Conservation (phyloP, 2,329 filamentous ascomycete genomes). For the Coniella vitis region DNA sequence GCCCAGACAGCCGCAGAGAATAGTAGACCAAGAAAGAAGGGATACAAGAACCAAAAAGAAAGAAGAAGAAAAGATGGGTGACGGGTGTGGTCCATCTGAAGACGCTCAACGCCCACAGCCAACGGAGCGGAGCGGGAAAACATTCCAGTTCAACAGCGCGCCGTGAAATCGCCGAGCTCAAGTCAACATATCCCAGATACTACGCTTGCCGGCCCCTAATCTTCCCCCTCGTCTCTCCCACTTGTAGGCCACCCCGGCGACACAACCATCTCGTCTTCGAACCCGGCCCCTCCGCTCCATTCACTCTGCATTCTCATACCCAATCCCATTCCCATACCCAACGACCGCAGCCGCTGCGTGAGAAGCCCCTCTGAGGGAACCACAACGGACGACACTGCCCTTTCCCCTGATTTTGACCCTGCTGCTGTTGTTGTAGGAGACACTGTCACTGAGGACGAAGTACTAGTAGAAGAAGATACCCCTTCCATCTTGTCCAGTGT, state of each 20-base stretch:
- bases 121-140: too few relatives aligned
- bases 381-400: constrained; percentile 8
- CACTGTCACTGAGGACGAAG: too few relatives aligned
- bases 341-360: constrained; percentile 58
- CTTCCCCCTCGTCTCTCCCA: too few relatives aligned
- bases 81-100: neutral
- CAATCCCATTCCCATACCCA: constrained; percentile 40
- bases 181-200: too few relatives aligned
- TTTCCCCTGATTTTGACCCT: too few relatives aligned
- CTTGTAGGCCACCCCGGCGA: neutral
- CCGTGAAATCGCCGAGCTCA: too few relatives aligned
- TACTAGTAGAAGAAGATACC: neutral
- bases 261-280: neutral
- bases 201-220: too few relatives aligned
- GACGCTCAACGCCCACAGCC: too few relatives aligned
- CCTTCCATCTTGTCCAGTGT: too few relatives aligned
- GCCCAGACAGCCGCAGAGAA: neutral
- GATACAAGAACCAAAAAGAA: neutral
- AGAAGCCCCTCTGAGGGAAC: constrained; percentile 59
- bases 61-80: neutral
- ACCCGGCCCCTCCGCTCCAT: neutral
- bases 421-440: constrained; percentile 18
- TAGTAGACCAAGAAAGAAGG: neutral
- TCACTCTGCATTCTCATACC: neutral
- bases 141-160: too few relatives aligned